Percentiles rank a stretch among this genome's conserved stretches.
phyloP scores from a whole-genome alignment of 2,329 filamentous ascomycete genomes.

The Trichoderma endophyticum region DNA sequence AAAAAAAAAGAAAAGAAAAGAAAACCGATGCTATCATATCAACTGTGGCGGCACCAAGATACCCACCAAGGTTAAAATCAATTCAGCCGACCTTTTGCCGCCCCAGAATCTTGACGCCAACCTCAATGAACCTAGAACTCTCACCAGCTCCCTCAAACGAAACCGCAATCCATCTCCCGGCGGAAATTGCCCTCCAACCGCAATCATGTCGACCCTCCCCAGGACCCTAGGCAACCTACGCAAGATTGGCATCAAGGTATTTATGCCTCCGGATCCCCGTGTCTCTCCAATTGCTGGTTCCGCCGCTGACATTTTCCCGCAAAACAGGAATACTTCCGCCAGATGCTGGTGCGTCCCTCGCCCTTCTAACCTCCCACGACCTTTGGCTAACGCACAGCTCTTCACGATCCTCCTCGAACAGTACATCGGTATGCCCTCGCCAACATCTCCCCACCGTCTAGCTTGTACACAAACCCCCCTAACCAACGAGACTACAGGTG shows the following conservation, averaged over 20 bases:
- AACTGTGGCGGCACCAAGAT: background rate
- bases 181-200: conserved; percentile 34
- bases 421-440: conserved; percentile 52
- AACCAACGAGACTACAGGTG: conserved; percentile 58
- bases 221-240: conserved; percentile 85
- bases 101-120: background rate
- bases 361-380: conserved; percentile 26
- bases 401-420: conserved; percentile 30
- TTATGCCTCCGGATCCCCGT: conserved; percentile 18
- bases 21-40: background rate
- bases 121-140: background rate
- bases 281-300: background rate
- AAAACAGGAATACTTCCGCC: conserved; percentile 83
- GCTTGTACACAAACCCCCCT: background rate
- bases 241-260: conserved; percentile 83
- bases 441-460: background rate
- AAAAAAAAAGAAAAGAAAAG: background rate
- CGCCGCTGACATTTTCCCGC: conserved; percentile 18
- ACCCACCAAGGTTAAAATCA: background rate
- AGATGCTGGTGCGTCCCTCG: conserved; percentile 74
- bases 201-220: conserved; percentile 81
- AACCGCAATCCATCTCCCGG: background rate
- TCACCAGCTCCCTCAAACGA: conserved; percentile 12
- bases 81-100: conserved; percentile 33
- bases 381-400: conserved; percentile 23